phyloP scores from a whole-genome alignment of 139 green algal species.

The Chlamydomonas asymmetrica region DNA sequence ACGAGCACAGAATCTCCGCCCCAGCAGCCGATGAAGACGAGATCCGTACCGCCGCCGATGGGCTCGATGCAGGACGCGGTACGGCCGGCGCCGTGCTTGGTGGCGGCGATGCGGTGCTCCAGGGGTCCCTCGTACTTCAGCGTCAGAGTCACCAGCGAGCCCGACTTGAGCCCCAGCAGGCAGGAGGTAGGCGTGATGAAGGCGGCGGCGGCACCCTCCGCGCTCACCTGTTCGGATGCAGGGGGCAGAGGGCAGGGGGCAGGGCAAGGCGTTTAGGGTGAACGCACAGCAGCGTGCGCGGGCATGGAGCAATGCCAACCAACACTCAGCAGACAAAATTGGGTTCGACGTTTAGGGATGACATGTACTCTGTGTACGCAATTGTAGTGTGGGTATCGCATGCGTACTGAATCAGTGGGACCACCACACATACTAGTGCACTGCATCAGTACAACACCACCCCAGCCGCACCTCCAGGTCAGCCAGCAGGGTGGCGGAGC shows the following conservation, averaged over 20 bases:
- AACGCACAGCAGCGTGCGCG: too few relatives aligned
- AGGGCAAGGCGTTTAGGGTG: too few relatives aligned
- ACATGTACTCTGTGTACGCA: too few relatives aligned
- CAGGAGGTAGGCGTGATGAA: conserved; percentile 23
- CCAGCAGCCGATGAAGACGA: conserved; percentile 85
- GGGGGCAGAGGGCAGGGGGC: too few relatives aligned
- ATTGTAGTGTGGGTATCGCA: too few relatives aligned
- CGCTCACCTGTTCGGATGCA: too few relatives aligned
- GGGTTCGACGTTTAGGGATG: too few relatives aligned
- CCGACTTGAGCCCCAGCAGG: conserved; percentile 21
- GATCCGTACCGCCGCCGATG: conserved; percentile 30
- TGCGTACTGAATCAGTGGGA: too few relatives aligned
- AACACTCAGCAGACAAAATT: too few relatives aligned
- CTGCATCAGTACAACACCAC: too few relatives aligned
- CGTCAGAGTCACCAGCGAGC: conserved; percentile 30
- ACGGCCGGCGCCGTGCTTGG: conserved; percentile 13
- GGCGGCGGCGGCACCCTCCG: conserved; percentile 16
- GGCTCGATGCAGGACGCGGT: neutral
- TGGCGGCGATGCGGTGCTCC: conserved; percentile 20
- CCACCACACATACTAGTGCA: too few relatives aligned
- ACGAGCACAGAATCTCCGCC: conserved; percentile 84
- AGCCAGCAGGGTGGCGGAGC: neutral
- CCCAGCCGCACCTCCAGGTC: conserved; percentile 39
- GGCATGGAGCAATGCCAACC: too few relatives aligned
- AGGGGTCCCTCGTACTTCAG: conserved; percentile 20